Conservation (phyloP, 2,329 filamentous ascomycete species). For the Fusarium sp. region DNA sequence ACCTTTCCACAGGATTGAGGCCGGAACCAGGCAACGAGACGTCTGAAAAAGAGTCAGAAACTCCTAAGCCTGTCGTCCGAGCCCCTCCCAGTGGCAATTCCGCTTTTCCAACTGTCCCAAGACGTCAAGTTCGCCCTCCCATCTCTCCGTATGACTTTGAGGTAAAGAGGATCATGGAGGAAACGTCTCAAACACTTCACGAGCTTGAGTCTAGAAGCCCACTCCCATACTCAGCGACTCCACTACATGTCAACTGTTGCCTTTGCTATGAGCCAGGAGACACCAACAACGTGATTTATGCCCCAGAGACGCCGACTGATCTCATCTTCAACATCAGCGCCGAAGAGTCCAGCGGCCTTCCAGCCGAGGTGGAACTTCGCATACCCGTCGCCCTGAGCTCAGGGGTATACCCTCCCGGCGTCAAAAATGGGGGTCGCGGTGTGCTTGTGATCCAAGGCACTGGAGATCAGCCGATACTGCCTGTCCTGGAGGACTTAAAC, state of each 20-base stretch:
- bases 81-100: too few species aligned
- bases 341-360: background rate
- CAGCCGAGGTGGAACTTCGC: background rate
- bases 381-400: background rate
- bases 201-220: background rate
- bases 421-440: background rate
- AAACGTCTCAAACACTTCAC: background rate
- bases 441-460: background rate
- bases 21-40: too few species aligned
- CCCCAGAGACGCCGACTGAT: background rate
- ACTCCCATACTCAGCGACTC: background rate
- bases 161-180: too few species aligned
- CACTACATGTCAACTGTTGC: background rate
- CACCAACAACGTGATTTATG: background rate
- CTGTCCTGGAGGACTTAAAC: background rate
- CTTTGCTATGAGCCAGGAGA: background rate
- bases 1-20: too few species aligned
- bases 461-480: background rate
- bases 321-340: background rate
- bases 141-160: background rate
- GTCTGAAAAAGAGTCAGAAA: too few species aligned
- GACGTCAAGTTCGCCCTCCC: background rate
- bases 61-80: too few species aligned
- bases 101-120: background rate
- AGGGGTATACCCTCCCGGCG: background rate